These are phyloP conservation scores for Nitzschia inconspicua DNA, from an alignment of 108 stramenopile species.

Conservation along the genomic window DNA sequence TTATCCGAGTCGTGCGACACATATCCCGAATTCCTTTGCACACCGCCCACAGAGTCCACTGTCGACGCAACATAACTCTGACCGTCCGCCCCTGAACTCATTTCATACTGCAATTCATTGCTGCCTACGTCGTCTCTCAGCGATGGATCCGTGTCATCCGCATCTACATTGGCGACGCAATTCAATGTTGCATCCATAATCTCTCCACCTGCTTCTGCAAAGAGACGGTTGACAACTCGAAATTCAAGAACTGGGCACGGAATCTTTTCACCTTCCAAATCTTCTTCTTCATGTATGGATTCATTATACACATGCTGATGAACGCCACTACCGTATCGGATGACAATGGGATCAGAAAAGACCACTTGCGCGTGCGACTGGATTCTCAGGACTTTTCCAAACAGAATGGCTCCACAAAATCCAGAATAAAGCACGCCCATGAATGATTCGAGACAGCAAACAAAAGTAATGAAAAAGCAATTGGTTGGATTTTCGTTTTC, in stretches of 20 bases:
- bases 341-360: constrained; percentile 71
- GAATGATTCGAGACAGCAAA: constrained; percentile 70
- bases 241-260: constrained; percentile 78
- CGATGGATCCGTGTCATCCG: constrained; percentile 37
- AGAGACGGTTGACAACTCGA: constrained; percentile 72
- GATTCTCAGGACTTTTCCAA: constrained; percentile 73
- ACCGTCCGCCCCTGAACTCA: no score
- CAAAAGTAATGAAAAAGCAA: constrained; percentile 51
- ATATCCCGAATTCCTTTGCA: no score
- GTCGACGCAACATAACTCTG: no score
- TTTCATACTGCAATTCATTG: no score
- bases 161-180: constrained; percentile 66
- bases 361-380: constrained; percentile 67
- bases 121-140: not conserved
- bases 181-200: constrained; percentile 75
- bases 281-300: constrained; percentile 14
- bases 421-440: constrained; percentile 72
- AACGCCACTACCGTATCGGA: constrained; percentile 68
- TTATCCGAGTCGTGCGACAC: no score
- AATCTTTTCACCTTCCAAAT: constrained; percentile 32
- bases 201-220: constrained; percentile 54
- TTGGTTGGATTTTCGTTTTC: constrained; percentile 34
- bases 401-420: constrained; percentile 72
- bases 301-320: constrained; percentile 18
- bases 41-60: not conserved